Percentiles rank a stretch among this genome's conserved stretches.
phyloP scores from a whole-genome alignment of 495 filamentous ascomycete genomes.

The Aspergillus nanangensis region DNA sequence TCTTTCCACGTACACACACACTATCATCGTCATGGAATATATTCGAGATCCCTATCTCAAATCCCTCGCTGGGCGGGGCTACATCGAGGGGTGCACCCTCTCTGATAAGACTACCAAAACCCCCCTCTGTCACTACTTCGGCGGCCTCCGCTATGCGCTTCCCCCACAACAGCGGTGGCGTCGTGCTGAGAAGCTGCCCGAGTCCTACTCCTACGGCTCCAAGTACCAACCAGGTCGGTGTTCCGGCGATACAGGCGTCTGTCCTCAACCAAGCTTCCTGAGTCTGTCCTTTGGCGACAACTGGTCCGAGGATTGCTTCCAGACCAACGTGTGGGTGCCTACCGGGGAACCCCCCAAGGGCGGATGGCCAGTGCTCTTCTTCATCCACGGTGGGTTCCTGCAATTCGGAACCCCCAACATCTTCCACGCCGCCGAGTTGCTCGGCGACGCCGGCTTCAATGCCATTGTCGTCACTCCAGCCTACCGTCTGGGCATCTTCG shows the following conservation, averaged over 20 bases:
- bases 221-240: constrained; percentile 23
- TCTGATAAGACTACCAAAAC: constrained; percentile 9
- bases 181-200: constrained; percentile 25
- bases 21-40: constrained; percentile 21
- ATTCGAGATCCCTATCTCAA: constrained; percentile 20
- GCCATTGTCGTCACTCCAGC: constrained; percentile 61
- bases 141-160: constrained; percentile 39
- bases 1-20: background rate
- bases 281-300: constrained; percentile 14
- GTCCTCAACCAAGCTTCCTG: constrained; percentile 34
- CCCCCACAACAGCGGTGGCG: constrained; percentile 34
- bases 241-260: constrained; percentile 24
- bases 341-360: constrained; percentile 26
- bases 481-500: constrained; percentile 64
- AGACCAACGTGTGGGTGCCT: constrained; percentile 41
- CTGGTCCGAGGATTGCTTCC: constrained; percentile 41
- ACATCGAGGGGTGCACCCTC: constrained; percentile 34
- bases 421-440: constrained; percentile 45
- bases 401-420: constrained; percentile 50
- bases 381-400: constrained; percentile 53
- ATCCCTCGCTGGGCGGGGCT: constrained; percentile 29
- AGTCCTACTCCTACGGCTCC: constrained; percentile 33
- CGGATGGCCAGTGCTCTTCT: constrained; percentile 42
- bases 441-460: constrained; percentile 41
- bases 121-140: constrained; percentile 38